Evolutionary conservation across 1,139 yeast genomes (phyloP).

Genomic region (Chernovozyma sophiae-reginae): DNA sequence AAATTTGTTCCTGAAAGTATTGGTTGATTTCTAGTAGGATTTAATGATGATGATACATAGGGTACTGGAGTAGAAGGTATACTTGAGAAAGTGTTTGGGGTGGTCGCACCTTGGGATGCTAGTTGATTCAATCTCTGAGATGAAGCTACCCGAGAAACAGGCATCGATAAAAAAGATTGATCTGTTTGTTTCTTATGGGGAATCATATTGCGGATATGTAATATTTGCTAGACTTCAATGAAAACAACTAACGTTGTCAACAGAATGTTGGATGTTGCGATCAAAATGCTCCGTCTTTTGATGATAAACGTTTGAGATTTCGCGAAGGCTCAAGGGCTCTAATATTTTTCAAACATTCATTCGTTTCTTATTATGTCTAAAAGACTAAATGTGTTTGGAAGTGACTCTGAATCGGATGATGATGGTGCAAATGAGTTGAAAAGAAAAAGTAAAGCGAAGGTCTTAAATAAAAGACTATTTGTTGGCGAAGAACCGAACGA

Average conservation of each 20-base stretch:
- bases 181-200: conserved; percentile 12
- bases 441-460: neutral
- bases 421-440: conserved; percentile 4
- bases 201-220: no score
- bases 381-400: conserved; percentile 13
- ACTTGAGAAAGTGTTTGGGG: conserved; percentile 14
- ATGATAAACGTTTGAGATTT: no score
- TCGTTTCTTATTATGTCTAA: no score
- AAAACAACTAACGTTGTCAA: no score
- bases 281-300: no score
- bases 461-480: neutral
- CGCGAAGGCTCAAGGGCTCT: no score
- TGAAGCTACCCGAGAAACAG: conserved; percentile 35
- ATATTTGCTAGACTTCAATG: no score
- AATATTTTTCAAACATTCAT: no score
- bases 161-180: conserved; percentile 21
- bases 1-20: conserved; percentile 16
- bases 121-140: conserved; percentile 28
- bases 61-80: conserved; percentile 30
- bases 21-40: conserved; percentile 31
- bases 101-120: conserved; percentile 10
- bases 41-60: conserved; percentile 35
- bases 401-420: conserved; percentile 14
- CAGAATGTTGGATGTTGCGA: no score
- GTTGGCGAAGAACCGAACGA: neutral